Evolutionary conservation across 2,329 filamentous ascomycete species (phyloP), one percentile per base, ranked within the genome.

Genomic region (Nigrograna mackinnonii): DNA sequence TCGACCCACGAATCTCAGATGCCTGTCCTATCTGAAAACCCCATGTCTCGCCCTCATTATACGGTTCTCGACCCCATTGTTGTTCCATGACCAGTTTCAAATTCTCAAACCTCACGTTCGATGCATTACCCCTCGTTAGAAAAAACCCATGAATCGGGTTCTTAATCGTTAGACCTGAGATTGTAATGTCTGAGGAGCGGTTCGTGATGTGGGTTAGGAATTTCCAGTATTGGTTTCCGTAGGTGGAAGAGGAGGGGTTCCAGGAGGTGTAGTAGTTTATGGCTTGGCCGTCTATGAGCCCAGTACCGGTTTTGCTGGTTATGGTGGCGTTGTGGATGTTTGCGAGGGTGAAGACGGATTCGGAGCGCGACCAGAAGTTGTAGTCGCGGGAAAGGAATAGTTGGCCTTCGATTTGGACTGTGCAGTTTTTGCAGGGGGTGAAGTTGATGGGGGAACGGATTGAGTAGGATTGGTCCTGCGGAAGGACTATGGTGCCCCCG

Each of bases 251-350:
- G 5, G 22, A 14, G 9, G 33, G 24, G 37, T 38, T 16, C 17
- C 12, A 21, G 17, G 35, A 17, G 11, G n/a, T 66, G 11, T 50
- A 53, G 39, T 71, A 74, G 42, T 75, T 58, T 3, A 42, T 41
- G 0, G 69, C 73, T 50, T 74, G 76, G 2, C 74, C 74, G 49
- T 77, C 74, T 31, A 77, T 72, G 1, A 73, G 47, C 6, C 74
- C 74, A 0, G 52, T 55, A 1, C 74, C 73, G 0, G 68, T 72
- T 2, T 69, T 17, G 1, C 72, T 75, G 5, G 60, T 62, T 12
- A 76, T 62, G 26, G 57, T 72, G 16, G 67, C 58, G 0, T 64
- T 68, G 3, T 55, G 59, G 26, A 75, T 68, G 11, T 59, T 54
- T 12, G 64, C 55, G 7, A 76, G 47, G 34, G 58, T 56, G 22